Conservation (phyloP, 164 flowering plant genomes). For the Malania oleifera region DNA sequence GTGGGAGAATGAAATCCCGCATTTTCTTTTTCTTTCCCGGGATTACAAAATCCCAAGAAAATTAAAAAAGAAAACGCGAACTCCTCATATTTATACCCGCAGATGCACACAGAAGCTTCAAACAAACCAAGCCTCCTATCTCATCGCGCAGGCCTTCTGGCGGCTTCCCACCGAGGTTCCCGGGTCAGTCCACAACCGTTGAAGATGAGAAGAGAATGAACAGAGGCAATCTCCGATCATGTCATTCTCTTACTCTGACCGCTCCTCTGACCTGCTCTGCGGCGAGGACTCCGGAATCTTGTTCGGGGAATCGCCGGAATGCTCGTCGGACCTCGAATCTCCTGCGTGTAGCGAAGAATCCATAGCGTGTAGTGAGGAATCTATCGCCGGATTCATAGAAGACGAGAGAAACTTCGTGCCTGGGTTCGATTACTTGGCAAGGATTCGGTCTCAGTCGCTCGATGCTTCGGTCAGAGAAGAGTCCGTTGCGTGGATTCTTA, state of each 20-base stretch:
- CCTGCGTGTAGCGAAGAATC: constrained; percentile 45
- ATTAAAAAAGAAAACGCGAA: neutral
- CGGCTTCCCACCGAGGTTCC: constrained; percentile 9
- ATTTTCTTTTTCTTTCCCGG: no score
- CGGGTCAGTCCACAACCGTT: constrained; percentile 7
- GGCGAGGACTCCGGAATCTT: constrained; percentile 55
- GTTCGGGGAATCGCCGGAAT: constrained; percentile 39
- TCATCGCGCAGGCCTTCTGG: constrained; percentile 10
- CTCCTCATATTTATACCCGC: constrained; percentile 18
- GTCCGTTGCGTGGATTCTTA: constrained; percentile 89
- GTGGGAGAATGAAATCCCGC: neutral
- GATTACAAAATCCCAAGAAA: no score
- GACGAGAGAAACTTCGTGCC: constrained; percentile 63
- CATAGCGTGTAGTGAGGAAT: constrained; percentile 45
- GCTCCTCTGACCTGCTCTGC: constrained; percentile 66
- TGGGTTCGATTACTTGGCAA: constrained; percentile 44
- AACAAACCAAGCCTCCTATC: neutral
- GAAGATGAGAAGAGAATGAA: constrained; percentile 19
- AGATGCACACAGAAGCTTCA: constrained; percentile 9
- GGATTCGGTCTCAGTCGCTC: constrained; percentile 44
- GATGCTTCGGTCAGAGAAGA: constrained; percentile 62
- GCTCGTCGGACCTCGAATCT: constrained; percentile 41
- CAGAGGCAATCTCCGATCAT: constrained; percentile 23
- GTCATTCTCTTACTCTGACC: constrained; percentile 42
- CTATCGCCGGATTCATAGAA: constrained; percentile 53